Percentiles rank a stretch among this genome's conserved stretches.
phyloP scores from a whole-genome alignment of 164 flowering plant genomes.

The Magnolia changhungtana region DNA sequence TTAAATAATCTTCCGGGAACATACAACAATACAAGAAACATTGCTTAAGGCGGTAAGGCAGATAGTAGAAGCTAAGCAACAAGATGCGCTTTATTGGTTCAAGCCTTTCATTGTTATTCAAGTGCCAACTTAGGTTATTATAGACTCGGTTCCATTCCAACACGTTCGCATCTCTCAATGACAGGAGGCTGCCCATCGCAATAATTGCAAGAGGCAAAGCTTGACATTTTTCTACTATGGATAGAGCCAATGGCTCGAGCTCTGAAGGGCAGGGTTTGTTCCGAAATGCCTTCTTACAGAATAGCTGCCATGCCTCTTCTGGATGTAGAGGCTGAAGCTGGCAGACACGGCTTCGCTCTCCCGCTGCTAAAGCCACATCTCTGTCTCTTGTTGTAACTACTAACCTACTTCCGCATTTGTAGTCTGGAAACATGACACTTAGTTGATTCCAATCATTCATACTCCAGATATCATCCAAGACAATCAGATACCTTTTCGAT shows the following conservation, averaged over 20 bases:
- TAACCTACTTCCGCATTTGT: no score
- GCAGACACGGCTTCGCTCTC: no score
- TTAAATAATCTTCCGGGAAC: conserved; percentile 18
- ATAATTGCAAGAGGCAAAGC: conserved; percentile 18
- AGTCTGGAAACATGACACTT: no score
- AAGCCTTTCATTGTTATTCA: conserved; percentile 8
- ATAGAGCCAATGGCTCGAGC: no score
- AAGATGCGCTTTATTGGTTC: not conserved
- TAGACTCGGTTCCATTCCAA: conserved; percentile 14
- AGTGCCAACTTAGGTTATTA: conserved; percentile 15
- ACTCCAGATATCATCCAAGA: not conserved
- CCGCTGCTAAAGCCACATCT: no score
- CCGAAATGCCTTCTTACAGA: no score
- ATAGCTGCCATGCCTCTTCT: no score
- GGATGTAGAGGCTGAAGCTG: no score
- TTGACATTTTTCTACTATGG: no score
- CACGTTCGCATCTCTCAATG: not conserved
- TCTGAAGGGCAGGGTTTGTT: no score
- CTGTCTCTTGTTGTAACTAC: no score
- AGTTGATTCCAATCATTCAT: no score
- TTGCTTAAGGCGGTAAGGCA: conserved; percentile 18
- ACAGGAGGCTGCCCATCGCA: conserved; percentile 17
- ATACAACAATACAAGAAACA: conserved; percentile 24
- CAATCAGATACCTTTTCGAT: conserved; percentile 13
- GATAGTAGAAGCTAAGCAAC: conserved; percentile 11